Base-by-base conservation (phyloP, 202 grass and related monocot genomes). In the Hordeum pubiflorum region DNA sequence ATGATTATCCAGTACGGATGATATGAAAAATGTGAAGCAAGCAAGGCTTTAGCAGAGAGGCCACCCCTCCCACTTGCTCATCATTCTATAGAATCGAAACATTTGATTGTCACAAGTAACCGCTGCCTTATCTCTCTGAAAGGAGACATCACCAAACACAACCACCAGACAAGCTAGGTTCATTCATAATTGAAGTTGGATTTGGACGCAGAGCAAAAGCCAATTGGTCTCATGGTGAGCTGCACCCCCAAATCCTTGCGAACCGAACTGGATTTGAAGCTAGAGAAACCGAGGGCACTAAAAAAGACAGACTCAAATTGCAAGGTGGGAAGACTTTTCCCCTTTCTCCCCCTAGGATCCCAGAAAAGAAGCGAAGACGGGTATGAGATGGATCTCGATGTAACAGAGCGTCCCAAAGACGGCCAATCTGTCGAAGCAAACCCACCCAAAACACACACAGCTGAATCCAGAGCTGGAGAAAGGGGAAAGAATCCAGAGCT, bases 131-230 rank as follows among this genome's bases (percentile, higher is more conserved):
- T 58, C 13, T 52, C 18, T 48, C 41, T 18, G 83, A 83, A 79
- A 79, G 65, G 75, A 83, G 79, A 48, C 32, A 31, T 29, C 58
- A 74, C 66, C 79, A 46, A 75, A 79, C 59, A 21, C 10, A 78
- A n/a, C 23, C 2, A 14, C 11, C 2, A 52, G 33, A 15, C 54
- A 26, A 86, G 68, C 58, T 32, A 61, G 23, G 9, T 2, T 14
- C 0, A 39, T 18, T 68, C 9, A 3, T 4, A 61, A 69, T 8
- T 26, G 0, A 17, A 44, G 6, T 46, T 75, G 46, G 27, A 50
- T 59, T 37, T 10, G 41, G 6, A 12, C 41, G 14, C 17, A 26
- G 31, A 54, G 14, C 27, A 52, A 9, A 27, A 58, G 7, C 20
- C 1, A 21, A 26, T 21, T 76, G 24, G 6, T 34, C 12, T 20